These are phyloP conservation scores for Sonneratia alba DNA, from an alignment of 345 rosid species.

Conservation along the genomic window DNA sequence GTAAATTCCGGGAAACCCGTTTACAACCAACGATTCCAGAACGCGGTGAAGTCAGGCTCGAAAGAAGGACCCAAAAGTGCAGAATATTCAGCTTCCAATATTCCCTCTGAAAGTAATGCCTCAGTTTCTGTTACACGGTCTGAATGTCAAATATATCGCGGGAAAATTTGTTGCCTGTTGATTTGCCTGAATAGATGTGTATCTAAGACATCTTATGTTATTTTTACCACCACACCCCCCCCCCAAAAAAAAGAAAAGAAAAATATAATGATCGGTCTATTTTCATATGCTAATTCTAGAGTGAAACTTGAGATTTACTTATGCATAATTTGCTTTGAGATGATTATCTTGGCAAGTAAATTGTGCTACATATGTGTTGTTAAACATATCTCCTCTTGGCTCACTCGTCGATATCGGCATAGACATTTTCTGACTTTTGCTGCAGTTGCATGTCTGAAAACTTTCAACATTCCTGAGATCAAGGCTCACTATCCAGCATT, in stretches of 20 bases:
- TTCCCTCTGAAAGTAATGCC: neutral
- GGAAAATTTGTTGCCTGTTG: neutral
- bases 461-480: too few relatives aligned
- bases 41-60: neutral
- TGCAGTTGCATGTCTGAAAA: too few relatives aligned
- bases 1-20: neutral
- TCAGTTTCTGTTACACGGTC: neutral
- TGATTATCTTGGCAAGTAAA: neutral
- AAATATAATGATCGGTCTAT: too few relatives aligned
- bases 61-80: constrained; percentile 1
- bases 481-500: too few relatives aligned
- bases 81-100: constrained; percentile 1
- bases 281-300: too few relatives aligned
- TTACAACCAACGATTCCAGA: neutral
- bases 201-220: too few relatives aligned
- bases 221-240: too few relatives aligned
- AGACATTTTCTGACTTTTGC: too few relatives aligned
- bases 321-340: neutral
- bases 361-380: too few relatives aligned
- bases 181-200: neutral
- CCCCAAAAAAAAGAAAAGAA: too few relatives aligned
- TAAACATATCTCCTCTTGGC: too few relatives aligned
- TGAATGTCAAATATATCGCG: neutral
- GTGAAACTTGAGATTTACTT: neutral
- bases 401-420: too few relatives aligned